Percentiles rank a stretch among this genome's conserved stretches.
phyloP scores from a whole-genome alignment of 768 basidiomycete species.

The Mycena alexandri region DNA sequence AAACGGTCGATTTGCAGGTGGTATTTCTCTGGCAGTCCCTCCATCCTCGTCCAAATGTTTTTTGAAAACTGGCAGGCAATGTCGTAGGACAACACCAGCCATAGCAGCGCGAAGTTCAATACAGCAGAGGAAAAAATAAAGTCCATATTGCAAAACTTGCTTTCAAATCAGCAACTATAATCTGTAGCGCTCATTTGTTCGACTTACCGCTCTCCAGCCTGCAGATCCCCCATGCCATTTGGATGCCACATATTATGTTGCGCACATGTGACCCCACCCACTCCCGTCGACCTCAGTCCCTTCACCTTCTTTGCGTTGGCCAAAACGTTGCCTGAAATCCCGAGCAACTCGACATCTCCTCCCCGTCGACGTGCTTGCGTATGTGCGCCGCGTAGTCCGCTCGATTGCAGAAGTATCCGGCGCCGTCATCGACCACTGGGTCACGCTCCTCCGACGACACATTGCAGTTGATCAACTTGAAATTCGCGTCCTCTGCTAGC shows the following conservation, averaged over 20 bases:
- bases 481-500: neutral
- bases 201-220: constrained; percentile 36
- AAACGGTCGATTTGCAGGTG: constrained; percentile 1
- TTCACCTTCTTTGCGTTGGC: constrained; percentile 11
- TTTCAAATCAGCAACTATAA: neutral
- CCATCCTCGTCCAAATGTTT: constrained; percentile 28
- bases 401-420: neutral
- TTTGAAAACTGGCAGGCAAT: constrained; percentile 40
- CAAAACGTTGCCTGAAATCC: constrained; percentile 26
- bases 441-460: too few relatives aligned
- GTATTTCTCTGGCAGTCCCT: neutral
- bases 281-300: constrained; percentile 27
- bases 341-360: constrained; percentile 20
- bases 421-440: neutral
- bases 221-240: constrained; percentile 37
- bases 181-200: neutral
- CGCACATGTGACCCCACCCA: constrained; percentile 28
- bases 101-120: neutral
- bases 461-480: neutral
- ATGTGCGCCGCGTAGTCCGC: neutral
- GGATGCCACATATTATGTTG: constrained; percentile 28
- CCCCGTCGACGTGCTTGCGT: neutral
- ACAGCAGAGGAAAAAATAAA: neutral
- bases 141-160: too few relatives aligned
- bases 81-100: constrained; percentile 37